Percentiles rank a stretch among this genome's conserved stretches.
These are phyloP conservation scores for Lentinula detonsa DNA, from an alignment of 768 basidiomycete genomes.

Conservation along the genomic window DNA sequence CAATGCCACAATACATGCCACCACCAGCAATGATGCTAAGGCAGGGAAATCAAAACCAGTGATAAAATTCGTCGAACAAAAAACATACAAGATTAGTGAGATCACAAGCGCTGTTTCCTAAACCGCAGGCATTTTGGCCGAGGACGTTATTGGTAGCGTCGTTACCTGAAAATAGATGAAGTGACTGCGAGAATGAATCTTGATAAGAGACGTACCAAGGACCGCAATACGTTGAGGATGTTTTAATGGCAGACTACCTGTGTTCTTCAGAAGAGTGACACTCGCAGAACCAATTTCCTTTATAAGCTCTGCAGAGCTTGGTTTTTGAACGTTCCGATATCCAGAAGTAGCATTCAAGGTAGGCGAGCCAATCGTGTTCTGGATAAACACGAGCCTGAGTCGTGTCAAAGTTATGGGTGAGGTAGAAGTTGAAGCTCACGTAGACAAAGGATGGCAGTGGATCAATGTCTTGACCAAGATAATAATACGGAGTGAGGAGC, in stretches of 20 bases:
- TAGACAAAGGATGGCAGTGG: slow-evolving; percentile 1
- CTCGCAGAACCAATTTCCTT: slow-evolving; percentile 36
- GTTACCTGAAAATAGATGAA: slow-evolving; percentile 16
- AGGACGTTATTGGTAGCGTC: slow-evolving; percentile 28
- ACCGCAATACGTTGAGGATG: neutral
- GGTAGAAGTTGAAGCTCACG: neutral
- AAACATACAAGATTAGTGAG: neutral
- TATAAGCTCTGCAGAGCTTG: slow-evolving; percentile 21
- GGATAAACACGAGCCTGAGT: neutral
- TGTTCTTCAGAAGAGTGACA: slow-evolving; percentile 42
- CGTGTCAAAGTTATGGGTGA: neutral
- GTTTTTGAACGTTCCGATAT: slow-evolving; percentile 1
- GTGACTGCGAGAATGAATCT: neutral
- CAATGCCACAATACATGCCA: too few relatives aligned
- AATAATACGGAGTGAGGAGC: slow-evolving; percentile 39
- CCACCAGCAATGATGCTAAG: too few relatives aligned
- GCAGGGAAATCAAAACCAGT: neutral
- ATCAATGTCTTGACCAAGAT: slow-evolving; percentile 16
- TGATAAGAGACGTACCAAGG: neutral
- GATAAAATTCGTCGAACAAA: neutral
- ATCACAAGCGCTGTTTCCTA: neutral
- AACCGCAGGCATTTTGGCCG: slow-evolving; percentile 32
- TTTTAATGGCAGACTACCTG: slow-evolving; percentile 5
- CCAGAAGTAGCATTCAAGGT: neutral
- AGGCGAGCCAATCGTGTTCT: neutral